These are phyloP conservation scores for Lindgomyces ingoldianus DNA, from an alignment of 495 filamentous ascomycete species.

Conservation along the genomic window DNA sequence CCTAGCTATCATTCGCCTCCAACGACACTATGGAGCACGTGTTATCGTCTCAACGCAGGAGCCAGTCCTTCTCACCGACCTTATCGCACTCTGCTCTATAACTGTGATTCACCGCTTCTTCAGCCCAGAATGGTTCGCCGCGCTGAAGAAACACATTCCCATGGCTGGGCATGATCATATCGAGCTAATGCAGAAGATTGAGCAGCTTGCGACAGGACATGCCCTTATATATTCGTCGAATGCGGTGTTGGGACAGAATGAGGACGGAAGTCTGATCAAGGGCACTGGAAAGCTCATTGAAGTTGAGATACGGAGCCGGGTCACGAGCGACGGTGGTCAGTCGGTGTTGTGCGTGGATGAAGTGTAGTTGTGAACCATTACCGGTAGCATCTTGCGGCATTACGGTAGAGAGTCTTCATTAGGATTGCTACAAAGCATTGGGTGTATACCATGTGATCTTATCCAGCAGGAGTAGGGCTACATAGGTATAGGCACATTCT, in stretches of 20 bases:
- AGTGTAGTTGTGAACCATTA: background rate
- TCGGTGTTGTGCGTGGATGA: background rate
- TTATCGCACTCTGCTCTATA: conserved; percentile 69
- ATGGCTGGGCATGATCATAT: conserved; percentile 26
- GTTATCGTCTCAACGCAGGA: conserved; percentile 78
- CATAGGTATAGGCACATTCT: no score
- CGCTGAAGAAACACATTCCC: conserved; percentile 60
- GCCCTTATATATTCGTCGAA: conserved; percentile 11
- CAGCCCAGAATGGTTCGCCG: conserved; percentile 65
- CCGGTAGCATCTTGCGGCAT: background rate
- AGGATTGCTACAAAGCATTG: background rate
- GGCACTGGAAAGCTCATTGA: conserved; percentile 16
- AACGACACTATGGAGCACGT: conserved; percentile 68
- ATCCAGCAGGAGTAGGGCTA: background rate
- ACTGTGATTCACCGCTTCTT: conserved; percentile 76
- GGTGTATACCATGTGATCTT: background rate
- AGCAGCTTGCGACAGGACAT: conserved; percentile 11
- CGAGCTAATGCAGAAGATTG: conserved; percentile 11
- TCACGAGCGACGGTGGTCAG: conserved; percentile 17
- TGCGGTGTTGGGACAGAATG: conserved; percentile 14
- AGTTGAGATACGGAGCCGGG: conserved; percentile 4
- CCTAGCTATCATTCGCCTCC: conserved; percentile 63
- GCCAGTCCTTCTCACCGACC: conserved; percentile 68
- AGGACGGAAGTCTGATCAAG: conserved; percentile 6
- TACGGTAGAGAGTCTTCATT: background rate